These are phyloP conservation scores for Scedosporium boydii DNA, from an alignment of 2,329 filamentous ascomycete genomes.

Conservation along the genomic window DNA sequence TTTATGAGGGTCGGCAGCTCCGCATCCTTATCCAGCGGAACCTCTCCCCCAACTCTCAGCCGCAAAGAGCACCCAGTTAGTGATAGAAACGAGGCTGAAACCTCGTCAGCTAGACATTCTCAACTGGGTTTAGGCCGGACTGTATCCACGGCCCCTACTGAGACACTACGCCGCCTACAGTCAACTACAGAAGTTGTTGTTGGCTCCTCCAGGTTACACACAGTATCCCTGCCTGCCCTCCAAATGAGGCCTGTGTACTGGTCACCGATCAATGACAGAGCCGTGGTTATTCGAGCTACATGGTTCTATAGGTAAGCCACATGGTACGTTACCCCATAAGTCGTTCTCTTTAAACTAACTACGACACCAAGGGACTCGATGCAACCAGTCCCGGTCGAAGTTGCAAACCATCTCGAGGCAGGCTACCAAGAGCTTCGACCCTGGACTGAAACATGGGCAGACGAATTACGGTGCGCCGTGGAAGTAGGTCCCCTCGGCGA, in stretches of 20 bases:
- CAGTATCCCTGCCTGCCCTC: conserved; percentile 72
- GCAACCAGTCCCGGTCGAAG: conserved; percentile 72
- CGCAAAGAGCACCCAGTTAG: neutral
- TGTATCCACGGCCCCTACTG: neutral
- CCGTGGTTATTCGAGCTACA: conserved; percentile 72
- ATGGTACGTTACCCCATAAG: neutral
- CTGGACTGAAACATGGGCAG: conserved; percentile 86
- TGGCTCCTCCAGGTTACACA: conserved; percentile 80
- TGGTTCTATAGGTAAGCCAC: conserved; percentile 76
- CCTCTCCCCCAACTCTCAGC: neutral
- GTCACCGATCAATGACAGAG: conserved; percentile 85
- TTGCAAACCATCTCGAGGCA: conserved; percentile 88
- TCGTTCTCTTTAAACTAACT: neutral
- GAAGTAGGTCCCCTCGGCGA: conserved; percentile 86
- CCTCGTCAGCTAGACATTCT: neutral
- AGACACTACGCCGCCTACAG: conserved; percentile 16
- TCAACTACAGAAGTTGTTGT: conserved; percentile 58
- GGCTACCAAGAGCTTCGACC: conserved; percentile 79
- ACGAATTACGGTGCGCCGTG: conserved; percentile 82
- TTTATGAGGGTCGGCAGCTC: conserved; percentile 37
- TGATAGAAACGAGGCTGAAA: neutral
- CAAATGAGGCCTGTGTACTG: conserved; percentile 97
- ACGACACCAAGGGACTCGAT: conserved; percentile 59
- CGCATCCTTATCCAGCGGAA: conserved; percentile 12
- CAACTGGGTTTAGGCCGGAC: neutral